These are phyloP conservation scores for Abelmoschus esculentus DNA, from an alignment of 345 rosid genomes.

Conservation along the genomic window DNA sequence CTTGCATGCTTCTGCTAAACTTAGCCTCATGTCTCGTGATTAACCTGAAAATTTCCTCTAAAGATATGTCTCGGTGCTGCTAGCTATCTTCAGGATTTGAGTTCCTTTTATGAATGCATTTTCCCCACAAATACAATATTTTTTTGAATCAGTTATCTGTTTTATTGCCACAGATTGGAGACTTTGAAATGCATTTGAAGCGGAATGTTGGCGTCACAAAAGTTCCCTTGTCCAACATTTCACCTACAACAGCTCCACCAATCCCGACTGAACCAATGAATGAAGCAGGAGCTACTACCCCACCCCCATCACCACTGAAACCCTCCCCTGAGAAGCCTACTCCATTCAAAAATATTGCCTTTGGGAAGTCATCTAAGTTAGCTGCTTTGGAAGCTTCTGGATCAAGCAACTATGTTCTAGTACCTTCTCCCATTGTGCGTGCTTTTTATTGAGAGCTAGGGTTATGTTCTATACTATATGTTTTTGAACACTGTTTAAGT, in stretches of 20 bases:
- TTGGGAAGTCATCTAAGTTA: constrained; percentile 66
- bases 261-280: constrained; percentile 74
- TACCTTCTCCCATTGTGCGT: constrained; percentile 64
- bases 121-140: neutral
- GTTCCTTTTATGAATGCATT: neutral
- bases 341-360: constrained; percentile 56
- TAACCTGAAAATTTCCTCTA: neutral
- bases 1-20: neutral
- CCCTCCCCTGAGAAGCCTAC: constrained; percentile 41
- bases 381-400: constrained; percentile 83
- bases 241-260: constrained; percentile 65
- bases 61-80: neutral
- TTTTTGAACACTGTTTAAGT: neutral
- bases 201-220: constrained; percentile 53
- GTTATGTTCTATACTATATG: neutral
- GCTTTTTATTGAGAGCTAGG: constrained; percentile 13
- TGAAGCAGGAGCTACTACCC: constrained; percentile 33
- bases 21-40: neutral
- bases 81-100: neutral
- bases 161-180: constrained; percentile 56
- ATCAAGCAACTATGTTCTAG: constrained; percentile 52
- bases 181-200: constrained; percentile 84
- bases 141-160: neutral
- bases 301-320: constrained; percentile 40
- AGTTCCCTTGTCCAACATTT: constrained; percentile 40